These are phyloP conservation scores for Lentinula novae-zelandiae DNA, from an alignment of 1,284 basidiomycete genomes.

Conservation along the genomic window DNA sequence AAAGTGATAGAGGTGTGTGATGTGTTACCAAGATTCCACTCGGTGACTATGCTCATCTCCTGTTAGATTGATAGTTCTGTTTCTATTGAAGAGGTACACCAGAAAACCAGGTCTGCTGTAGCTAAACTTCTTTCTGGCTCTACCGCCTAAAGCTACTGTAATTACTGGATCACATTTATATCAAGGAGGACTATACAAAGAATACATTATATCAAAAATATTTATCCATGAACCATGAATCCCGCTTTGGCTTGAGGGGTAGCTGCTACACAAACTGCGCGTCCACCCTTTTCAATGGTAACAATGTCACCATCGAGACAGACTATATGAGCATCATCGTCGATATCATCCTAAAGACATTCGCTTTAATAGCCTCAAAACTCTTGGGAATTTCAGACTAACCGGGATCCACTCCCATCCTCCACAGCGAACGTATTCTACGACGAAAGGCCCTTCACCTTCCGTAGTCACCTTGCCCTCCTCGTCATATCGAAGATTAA, in stretches of 20 bases:
- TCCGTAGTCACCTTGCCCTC: slow-evolving; percentile 40
- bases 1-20: slow-evolving; percentile 78
- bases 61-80: slow-evolving; percentile 75
- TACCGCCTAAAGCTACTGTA: neutral
- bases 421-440: slow-evolving; percentile 79
- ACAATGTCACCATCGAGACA: slow-evolving; percentile 76
- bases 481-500: slow-evolving; percentile 53
- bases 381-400: slow-evolving; percentile 26
- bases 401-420: slow-evolving; percentile 87
- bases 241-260: slow-evolving; percentile 29
- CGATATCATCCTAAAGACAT: slow-evolving; percentile 43
- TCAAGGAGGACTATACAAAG: neutral
- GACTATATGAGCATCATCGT: slow-evolving; percentile 59
- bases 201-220: slow-evolving; percentile 19
- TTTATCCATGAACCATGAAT: slow-evolving; percentile 41
- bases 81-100: slow-evolving; percentile 74
- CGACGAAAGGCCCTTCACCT: slow-evolving; percentile 51
- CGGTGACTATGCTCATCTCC: neutral
- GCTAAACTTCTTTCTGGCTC: slow-evolving; percentile 33
- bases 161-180: neutral
- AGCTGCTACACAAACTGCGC: slow-evolving; percentile 44
- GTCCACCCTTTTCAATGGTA: slow-evolving; percentile 52
- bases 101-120: slow-evolving; percentile 54
- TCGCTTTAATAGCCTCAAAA: slow-evolving; percentile 4
- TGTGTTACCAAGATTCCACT: neutral